Base-by-base conservation (phyloP, 1,284 basidiomycete species). In the Coniophora puteana region DNA sequence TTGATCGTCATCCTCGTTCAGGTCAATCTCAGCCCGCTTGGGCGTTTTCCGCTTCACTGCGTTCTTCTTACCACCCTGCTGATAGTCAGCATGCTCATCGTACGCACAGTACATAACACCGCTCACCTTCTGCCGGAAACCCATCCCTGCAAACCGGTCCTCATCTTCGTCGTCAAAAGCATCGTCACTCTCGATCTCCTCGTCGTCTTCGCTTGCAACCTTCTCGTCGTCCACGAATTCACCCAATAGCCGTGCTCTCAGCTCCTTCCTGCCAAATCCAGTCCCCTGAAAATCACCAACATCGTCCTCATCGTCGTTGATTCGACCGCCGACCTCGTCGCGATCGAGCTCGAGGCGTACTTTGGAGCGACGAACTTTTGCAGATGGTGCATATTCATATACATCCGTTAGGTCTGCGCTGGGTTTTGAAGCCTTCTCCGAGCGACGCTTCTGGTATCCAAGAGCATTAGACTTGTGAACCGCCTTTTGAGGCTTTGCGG, bases 131-230 rank as follows among this genome's bases (percentile, higher is more conserved):
- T 51, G 59, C 14, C 52, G 46, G 45, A 77, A 74, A n/a, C 53
- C 62, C 44, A 83, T 84, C 3, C 80, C 85, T 21, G 83, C 80
- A 64, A 84, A 91, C 5, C 76, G 65, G 32, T 93, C 89, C 47
- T 86, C 85, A 45, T 93, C 91, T 51, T 78, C 83, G 51, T 89
- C 88, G 48, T 87, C 86, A 51, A 89, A 89, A 0, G 87, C 87
- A 46, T 67, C 83, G 53, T 89, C 87, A 51, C 81, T 85, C 45
- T 88, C 83, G 39, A 89, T 75, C 47, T 89, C 87, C 52, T 89
- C 87, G 49, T 89, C 86, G 45, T 89, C 87, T 3, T 72, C 83
- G 43, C 71, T 76, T 17, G 68, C 78, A 40, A 87, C 68, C 43
- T 54, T 60, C 40, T 77, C 75, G 28, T 78, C 73, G n/a, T 80